A percentile compares a stretch with the other conserved stretches of the same genome.
Evolutionary conservation across 176 grass and related monocot species (phyloP).

Genomic region (Guadua angustifolia): DNA sequence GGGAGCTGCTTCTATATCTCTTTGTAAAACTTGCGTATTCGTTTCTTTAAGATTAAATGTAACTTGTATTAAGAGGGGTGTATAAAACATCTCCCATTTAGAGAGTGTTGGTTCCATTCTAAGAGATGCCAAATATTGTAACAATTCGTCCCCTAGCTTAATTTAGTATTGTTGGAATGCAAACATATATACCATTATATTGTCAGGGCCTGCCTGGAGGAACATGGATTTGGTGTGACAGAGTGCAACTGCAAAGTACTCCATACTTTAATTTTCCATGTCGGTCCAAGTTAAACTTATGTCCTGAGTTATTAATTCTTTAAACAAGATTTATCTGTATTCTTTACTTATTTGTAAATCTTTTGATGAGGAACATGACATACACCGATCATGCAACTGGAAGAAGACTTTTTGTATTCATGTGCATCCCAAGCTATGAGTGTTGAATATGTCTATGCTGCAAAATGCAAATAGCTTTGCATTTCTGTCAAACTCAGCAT

Average conservation of each 20-base stretch:
- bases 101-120: constrained; percentile 15
- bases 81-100: too few species aligned
- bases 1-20: too few species aligned
- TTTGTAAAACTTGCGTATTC: too few species aligned
- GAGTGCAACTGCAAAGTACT: neutral
- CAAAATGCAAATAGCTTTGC: neutral
- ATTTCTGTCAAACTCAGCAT: neutral
- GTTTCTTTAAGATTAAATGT: too few species aligned
- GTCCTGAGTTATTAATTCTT: neutral
- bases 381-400: neutral
- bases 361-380: neutral
- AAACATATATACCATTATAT: neutral
- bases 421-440: neutral
- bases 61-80: too few species aligned
- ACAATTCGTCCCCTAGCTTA: constrained; percentile 3
- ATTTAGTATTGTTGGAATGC: neutral
- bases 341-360: neutral
- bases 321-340: neutral
- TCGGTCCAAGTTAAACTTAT: neutral
- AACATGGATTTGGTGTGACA: neutral
- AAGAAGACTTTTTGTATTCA: constrained; percentile 6
- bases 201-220: neutral
- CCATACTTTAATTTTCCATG: neutral
- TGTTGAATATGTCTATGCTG: neutral
- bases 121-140: constrained; percentile 22